Conservation (phyloP, 2,329 filamentous ascomycete genomes). For the Aaosphaeria pasadenensis region DNA sequence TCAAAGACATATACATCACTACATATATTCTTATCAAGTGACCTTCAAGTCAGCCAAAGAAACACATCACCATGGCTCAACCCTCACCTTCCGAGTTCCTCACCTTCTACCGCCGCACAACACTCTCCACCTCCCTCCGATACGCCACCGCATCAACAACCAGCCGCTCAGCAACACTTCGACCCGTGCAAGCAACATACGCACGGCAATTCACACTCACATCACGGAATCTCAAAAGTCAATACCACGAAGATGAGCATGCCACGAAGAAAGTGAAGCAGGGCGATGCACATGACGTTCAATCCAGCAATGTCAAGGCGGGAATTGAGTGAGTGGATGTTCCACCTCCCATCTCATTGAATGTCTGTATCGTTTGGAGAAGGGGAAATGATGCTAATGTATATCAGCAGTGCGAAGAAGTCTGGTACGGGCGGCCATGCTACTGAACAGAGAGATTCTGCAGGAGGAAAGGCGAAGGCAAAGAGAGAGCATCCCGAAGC, state of each 20-base stretch:
- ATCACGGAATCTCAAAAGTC: conserved; percentile 3
- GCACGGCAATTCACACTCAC: conserved; percentile 1
- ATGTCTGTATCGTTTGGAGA: not conserved
- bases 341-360: not conserved
- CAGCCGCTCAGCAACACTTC: not conserved
- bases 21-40: not conserved
- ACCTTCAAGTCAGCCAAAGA: not conserved
- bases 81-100: conserved; percentile 36
- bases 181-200: conserved; percentile 1
- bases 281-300: conserved; percentile 20
- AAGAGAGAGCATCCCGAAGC: conserved; percentile 49
- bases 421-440: conserved; percentile 40
- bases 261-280: conserved; percentile 21
- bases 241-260: conserved; percentile 13
- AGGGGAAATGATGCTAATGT: conserved; percentile 1
- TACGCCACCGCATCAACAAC: not conserved
- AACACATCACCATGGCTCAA: not conserved
- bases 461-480: conserved; percentile 36
- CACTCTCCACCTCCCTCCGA: not conserved
- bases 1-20: too few species aligned
- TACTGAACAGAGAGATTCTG: conserved; percentile 36
- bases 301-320: conserved; percentile 12
- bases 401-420: conserved; percentile 16
- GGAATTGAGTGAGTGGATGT: conserved; percentile 19
- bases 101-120: conserved; percentile 33